Evolutionary conservation across 1,139 yeast species (phyloP), one percentile per base, ranked within the genome.

Genomic region (Sugiyamaella novakii): DNA sequence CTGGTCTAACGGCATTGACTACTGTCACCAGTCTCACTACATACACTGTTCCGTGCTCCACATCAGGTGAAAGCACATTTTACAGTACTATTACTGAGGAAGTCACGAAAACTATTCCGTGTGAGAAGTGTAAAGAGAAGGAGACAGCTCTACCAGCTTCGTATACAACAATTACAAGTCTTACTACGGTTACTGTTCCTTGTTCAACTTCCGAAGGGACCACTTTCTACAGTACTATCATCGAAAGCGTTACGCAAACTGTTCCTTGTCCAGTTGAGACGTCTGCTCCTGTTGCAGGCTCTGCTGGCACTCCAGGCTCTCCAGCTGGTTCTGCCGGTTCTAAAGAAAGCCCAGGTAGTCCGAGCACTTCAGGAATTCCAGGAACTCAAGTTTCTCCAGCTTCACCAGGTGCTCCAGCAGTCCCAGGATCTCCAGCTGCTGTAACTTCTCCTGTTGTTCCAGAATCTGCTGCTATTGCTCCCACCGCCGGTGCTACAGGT

Each of bases 151-250:
- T n/a, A n/a, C n/a, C n/a, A n/a, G n/a, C n/a, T n/a, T 28, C 36
- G 5, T 29, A n/a, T 25, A 31, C 38, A 17, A 45, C 52, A 3
- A 37, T 41, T 10, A 45, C 50, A 1, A 43, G 30, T 35, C 35
- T 36, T n/a, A 48, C 45, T n/a, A 51, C 54, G 10, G 46, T 48
- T 10, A 49, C 51, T 21, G 43, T 49, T 33, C 52, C 54, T 27
- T 48, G 52, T 22, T 35, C 46, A 3, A 48, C 46, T 12, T 21
- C 30, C 15, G 52, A 19, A 15, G 46, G 43, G 15, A 29, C 46
- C 5, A 46, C 49, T n/a, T 30, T 29, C 12, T 47, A 41, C 25
- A 27, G 40, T 25, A 46, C 53, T 24, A 22, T 47, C 34, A 43
- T 45, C 21, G 47, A 44, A 31, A 41, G 15, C 12, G 28, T 44